Evolutionary conservation across 2,329 filamentous ascomycete genomes (phyloP).

Genomic region (Fusarium dlaminii): DNA sequence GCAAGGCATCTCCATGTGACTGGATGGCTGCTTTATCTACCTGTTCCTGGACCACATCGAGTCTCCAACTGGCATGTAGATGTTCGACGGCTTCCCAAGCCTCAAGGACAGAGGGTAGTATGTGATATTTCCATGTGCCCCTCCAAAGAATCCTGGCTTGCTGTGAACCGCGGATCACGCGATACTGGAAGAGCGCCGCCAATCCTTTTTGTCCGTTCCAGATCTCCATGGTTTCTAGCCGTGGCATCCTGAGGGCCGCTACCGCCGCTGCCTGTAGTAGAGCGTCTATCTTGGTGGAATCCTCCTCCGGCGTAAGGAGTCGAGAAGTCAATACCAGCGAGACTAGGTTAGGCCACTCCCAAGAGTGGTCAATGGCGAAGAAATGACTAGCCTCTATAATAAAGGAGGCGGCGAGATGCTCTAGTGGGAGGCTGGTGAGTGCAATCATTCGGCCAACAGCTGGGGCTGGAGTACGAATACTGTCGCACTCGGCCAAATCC

Average conservation of each 20-base stretch:
- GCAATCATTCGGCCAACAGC: conserved; percentile 40
- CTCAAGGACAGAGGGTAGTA: background rate
- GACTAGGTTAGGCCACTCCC: conserved; percentile 40
- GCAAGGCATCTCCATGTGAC: conserved; percentile 34
- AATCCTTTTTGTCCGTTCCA: conserved; percentile 44
- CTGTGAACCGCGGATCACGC: background rate
- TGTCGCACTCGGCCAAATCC: background rate
- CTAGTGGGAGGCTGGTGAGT: conserved; percentile 41
- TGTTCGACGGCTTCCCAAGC: conserved; percentile 30
- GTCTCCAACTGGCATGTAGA: background rate
- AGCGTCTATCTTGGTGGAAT: background rate
- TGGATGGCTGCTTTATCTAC: conserved; percentile 4
- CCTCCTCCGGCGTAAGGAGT: conserved; percentile 30
- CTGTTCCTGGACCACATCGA: conserved; percentile 10
- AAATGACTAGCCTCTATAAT: conserved; percentile 44
- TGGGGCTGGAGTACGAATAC: background rate
- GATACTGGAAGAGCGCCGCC: conserved; percentile 40
- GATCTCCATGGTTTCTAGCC: conserved; percentile 42
- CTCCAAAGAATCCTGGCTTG: conserved; percentile 1
- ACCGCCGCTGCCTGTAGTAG: conserved; percentile 41
- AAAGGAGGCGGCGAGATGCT: conserved; percentile 43
- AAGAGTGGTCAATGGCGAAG: conserved; percentile 20
- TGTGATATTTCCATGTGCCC: conserved; percentile 6
- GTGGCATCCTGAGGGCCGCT: conserved; percentile 43
- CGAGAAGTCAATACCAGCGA: conserved; percentile 43